Conservation (phyloP, 176 grass and related monocot genomes). For the Avena sativa region DNA sequence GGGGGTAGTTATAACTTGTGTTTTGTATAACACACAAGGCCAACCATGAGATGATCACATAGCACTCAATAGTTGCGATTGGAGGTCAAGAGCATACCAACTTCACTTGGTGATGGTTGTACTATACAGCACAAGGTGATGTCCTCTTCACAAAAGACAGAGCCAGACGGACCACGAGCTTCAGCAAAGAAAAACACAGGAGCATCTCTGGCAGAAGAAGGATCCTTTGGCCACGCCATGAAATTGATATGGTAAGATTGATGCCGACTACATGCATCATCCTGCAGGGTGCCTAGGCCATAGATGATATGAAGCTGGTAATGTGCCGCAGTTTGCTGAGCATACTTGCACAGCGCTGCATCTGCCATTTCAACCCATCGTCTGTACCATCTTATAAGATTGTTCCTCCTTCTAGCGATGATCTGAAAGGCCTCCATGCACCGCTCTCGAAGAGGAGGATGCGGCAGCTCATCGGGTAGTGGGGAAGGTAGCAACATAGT, state of each 20-base stretch:
- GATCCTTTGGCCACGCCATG: conserved; percentile 32
- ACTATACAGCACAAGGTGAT: conserved; percentile 37
- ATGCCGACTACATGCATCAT: background rate
- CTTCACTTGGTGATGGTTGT: background rate
- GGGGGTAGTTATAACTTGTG: background rate
- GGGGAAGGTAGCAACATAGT: background rate
- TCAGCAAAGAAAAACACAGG: conserved; percentile 38
- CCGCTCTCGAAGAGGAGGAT: background rate
- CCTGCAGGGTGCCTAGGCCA: background rate
- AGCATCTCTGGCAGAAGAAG: background rate
- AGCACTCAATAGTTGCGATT: background rate
- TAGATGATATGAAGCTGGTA: conserved; percentile 27
- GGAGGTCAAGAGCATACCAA: conserved; percentile 33
- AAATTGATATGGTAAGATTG: conserved; percentile 35
- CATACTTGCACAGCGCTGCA: conserved; percentile 26
- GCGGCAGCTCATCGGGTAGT: background rate
- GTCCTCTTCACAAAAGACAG: conserved; percentile 2
- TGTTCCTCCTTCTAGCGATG: background rate
- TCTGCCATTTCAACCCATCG: conserved; percentile 25
- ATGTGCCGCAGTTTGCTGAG: conserved; percentile 3
- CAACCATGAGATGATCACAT: conserved; percentile 3
- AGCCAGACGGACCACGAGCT: background rate
- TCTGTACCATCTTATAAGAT: background rate
- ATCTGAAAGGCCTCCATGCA: background rate
- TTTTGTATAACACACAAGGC: background rate